Percentiles rank a stretch among this genome's conserved stretches.
Evolutionary conservation across 106 monocot genomes (phyloP).

Genomic region (Dactylorhiza incarnata): DNA sequence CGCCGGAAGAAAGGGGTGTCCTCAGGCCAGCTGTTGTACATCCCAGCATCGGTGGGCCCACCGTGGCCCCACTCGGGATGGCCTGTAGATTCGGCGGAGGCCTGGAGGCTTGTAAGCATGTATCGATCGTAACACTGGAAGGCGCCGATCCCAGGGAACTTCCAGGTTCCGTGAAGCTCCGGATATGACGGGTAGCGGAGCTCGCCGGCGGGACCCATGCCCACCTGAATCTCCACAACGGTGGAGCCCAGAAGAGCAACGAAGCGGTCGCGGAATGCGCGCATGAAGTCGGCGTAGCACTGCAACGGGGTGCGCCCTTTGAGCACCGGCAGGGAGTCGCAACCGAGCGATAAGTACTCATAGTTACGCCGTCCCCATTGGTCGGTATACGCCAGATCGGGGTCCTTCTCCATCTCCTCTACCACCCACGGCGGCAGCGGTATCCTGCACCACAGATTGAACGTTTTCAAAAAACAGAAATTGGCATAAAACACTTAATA

Average conservation of each 20-base stretch:
- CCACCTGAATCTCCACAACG: constrained; percentile 85
- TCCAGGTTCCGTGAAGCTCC: constrained; percentile 74
- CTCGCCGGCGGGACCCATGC: constrained; percentile 94
- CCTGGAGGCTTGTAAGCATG: constrained; percentile 58
- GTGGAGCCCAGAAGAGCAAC: constrained; percentile 52
- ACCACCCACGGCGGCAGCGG: constrained; percentile 63
- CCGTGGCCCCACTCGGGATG: constrained; percentile 74
- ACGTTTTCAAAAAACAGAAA: too few relatives aligned
- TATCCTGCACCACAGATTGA: constrained; percentile 28
- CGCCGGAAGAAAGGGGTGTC: constrained; percentile 74
- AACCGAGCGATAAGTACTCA: constrained; percentile 85
- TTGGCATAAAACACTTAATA: too few relatives aligned
- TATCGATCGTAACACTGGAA: constrained; percentile 93
- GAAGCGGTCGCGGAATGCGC: constrained; percentile 78
- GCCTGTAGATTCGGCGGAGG: constrained; percentile 57
- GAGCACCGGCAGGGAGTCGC: constrained; percentile 74
- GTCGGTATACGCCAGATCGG: constrained; percentile 63
- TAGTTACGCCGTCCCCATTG: constrained; percentile 78
- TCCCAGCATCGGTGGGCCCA: constrained; percentile 65
- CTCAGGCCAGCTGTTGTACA: constrained; percentile 88
- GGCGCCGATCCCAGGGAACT: constrained; percentile 82
- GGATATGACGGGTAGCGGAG: constrained; percentile 87
- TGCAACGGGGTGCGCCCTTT: constrained; percentile 72
- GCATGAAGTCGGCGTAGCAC: constrained; percentile 93
- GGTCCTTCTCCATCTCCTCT: constrained; percentile 65